Percentiles rank a stretch among this genome's conserved stretches.
phyloP scores from a whole-genome alignment of 352 stramenopile species.

The Phytopythium helicoides region DNA sequence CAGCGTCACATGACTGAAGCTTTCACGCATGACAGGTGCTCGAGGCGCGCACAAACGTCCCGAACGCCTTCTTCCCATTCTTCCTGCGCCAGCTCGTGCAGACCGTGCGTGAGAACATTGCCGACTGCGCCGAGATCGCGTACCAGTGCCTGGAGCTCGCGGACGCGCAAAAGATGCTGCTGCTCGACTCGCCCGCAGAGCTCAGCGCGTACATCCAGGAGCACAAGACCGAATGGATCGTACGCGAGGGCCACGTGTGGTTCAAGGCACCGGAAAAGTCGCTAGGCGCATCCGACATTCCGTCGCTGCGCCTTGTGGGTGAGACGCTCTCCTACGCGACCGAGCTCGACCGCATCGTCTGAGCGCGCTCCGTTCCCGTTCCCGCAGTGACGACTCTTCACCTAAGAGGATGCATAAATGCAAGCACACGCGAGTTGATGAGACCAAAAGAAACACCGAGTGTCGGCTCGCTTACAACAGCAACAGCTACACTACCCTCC shows the following conservation, averaged over 20 bases:
- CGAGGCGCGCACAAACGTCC: constrained; percentile 83
- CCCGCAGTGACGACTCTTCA: too few species aligned
- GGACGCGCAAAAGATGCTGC: constrained; percentile 93
- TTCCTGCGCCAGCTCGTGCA: constrained; percentile 93
- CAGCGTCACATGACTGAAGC: too few species aligned
- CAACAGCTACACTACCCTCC: not conserved
- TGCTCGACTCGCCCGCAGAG: constrained; percentile 83
- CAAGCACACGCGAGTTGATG: too few species aligned
- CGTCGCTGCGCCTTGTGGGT: constrained; percentile 92
- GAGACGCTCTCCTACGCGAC: constrained; percentile 96
- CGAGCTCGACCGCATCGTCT: constrained; percentile 94
- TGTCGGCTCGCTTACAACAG: not conserved
- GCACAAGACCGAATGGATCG: constrained; percentile 89
- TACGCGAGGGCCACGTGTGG: constrained; percentile 82
- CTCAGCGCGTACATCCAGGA: constrained; percentile 87
- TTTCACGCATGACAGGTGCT: constrained; percentile 51
- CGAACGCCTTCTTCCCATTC: constrained; percentile 92
- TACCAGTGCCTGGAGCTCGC: constrained; percentile 88
- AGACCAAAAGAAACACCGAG: too few species aligned
- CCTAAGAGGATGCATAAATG: too few species aligned
- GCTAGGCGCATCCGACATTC: constrained; percentile 89
- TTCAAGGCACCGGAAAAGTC: constrained; percentile 91
- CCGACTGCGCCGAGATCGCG: constrained; percentile 94
- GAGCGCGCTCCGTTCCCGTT: constrained; percentile 12
- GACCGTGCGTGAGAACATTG: constrained; percentile 95